Conservation (phyloP, 2,329 filamentous ascomycete species). For the Colletotrichum cordylinicola region DNA sequence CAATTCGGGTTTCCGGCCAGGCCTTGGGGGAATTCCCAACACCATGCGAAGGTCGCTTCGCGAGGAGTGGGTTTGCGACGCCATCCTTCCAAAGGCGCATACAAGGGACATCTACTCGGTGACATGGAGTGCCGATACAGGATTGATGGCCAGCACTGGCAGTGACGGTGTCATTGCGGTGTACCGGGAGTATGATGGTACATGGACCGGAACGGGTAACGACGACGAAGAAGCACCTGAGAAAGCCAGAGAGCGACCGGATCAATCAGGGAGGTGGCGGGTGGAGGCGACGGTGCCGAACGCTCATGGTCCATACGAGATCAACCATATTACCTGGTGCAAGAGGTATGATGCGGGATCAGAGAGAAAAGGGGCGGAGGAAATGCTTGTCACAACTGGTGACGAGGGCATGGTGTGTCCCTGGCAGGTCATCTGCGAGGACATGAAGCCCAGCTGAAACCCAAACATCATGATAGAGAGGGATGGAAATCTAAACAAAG, state of each 20-base stretch:
- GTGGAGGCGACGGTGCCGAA: conserved; percentile 72
- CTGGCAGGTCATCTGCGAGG: conserved; percentile 65
- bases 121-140: conserved; percentile 80
- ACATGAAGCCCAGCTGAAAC: not conserved
- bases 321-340: conserved; percentile 93
- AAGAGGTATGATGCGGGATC: conserved; percentile 72
- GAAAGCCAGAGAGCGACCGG: not conserved
- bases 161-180: conserved; percentile 84
- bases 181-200: conserved; percentile 66
- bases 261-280: conserved; percentile 62
- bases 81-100: conserved; percentile 76
- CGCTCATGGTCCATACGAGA: conserved; percentile 89
- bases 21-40: conserved; percentile 76
- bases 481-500: not conserved
- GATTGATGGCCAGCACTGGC: conserved; percentile 84
- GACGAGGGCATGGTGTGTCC: conserved; percentile 89
- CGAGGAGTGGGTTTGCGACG: conserved; percentile 85
- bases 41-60: conserved; percentile 81
- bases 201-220: not conserved
- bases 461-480: not conserved
- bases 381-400: conserved; percentile 88
- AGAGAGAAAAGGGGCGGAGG: conserved; percentile 66
- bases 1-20: conserved; percentile 36
- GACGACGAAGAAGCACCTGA: conserved; percentile 25
- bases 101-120: conserved; percentile 84